Percentiles rank a stretch among this genome's conserved stretches.
These are phyloP conservation scores for Talaromyces atroroseus DNA, from an alignment of 2,329 filamentous ascomycete species.

Conservation along the genomic window DNA sequence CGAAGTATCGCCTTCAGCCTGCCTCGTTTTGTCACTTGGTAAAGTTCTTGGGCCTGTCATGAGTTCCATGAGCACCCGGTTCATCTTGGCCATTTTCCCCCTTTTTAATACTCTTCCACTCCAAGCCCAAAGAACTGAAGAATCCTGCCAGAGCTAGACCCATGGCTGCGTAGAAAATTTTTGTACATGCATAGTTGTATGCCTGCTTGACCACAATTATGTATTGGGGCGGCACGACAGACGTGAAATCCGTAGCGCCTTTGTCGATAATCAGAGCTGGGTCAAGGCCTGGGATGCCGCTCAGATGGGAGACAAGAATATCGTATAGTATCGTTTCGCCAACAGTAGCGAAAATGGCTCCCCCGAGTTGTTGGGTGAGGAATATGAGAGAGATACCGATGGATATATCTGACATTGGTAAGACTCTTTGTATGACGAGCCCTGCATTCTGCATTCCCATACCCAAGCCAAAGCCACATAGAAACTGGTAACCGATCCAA, in stretches of 20 bases:
- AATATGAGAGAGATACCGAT: conserved; percentile 23
- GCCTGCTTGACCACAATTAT: conserved; percentile 2
- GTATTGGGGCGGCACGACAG: not conserved
- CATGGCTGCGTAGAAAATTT: conserved; percentile 2
- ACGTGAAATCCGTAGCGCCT: conserved; percentile 1
- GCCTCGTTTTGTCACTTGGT: not conserved
- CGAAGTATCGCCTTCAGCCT: not conserved
- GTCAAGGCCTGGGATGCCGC: conserved; percentile 25
- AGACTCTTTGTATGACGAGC: conserved; percentile 22
- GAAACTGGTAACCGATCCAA: conserved; percentile 27
- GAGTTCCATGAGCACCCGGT: not conserved
- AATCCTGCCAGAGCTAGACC: not conserved
- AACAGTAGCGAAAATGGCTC: conserved; percentile 21
- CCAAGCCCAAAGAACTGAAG: conserved; percentile 7
- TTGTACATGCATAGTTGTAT: conserved; percentile 8
- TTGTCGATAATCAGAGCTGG: conserved; percentile 1
- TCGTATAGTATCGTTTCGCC: conserved; percentile 22
- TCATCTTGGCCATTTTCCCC: conserved; percentile 9
- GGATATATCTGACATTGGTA: conserved; percentile 24
- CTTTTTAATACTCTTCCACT: conserved; percentile 14
- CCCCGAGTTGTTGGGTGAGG: conserved; percentile 21
- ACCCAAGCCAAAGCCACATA: conserved; percentile 28
- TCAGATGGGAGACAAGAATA: conserved; percentile 13
- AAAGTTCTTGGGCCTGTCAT: not conserved
- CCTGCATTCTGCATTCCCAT: conserved; percentile 22